Percentiles rank a stretch among this genome's conserved stretches.
Conservation (phyloP, 2,329 filamentous ascomycete species). For the Cordyceps tenuipes region DNA sequence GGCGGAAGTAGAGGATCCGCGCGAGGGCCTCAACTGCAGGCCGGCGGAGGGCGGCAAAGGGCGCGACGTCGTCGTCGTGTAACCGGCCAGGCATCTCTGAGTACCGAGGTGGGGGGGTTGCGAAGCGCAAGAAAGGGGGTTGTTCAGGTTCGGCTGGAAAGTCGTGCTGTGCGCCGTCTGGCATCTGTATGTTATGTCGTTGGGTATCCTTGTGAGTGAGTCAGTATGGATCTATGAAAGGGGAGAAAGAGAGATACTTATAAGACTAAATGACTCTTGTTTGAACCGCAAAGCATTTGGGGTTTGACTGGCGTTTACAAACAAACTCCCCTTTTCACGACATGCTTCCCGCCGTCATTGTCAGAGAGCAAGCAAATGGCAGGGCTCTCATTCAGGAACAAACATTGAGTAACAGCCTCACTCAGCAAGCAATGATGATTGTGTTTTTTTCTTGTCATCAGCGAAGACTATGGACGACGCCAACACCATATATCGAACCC, state of each 20-base stretch:
- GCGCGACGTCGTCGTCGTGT: not conserved
- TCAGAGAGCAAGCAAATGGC: not conserved
- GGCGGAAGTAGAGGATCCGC: not conserved
- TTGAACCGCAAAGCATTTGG: not conserved
- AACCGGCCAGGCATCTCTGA: not conserved
- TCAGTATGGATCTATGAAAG: not conserved
- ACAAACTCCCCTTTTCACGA: not conserved
- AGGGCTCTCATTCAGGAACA: not conserved
- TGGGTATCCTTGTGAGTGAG: not conserved
- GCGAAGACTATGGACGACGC: not conserved
- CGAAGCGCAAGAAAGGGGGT: not conserved
- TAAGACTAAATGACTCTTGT: not conserved
- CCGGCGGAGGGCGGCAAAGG: not conserved
- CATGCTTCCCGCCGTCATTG: not conserved
- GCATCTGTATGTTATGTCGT: not conserved
- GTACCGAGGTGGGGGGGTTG: not conserved
- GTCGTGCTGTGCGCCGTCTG: too few relatives aligned
- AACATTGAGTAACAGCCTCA: not conserved
- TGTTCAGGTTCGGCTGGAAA: not conserved
- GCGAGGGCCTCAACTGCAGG: conserved; percentile 2
- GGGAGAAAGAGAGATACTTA: not conserved
- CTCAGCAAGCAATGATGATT: not conserved
- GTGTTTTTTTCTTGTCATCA: not conserved
- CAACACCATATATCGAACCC: not conserved
- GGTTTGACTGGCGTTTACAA: not conserved